Evolutionary conservation across 257 asterid species (phyloP).

Genomic region (Nicotiana paniculata): DNA sequence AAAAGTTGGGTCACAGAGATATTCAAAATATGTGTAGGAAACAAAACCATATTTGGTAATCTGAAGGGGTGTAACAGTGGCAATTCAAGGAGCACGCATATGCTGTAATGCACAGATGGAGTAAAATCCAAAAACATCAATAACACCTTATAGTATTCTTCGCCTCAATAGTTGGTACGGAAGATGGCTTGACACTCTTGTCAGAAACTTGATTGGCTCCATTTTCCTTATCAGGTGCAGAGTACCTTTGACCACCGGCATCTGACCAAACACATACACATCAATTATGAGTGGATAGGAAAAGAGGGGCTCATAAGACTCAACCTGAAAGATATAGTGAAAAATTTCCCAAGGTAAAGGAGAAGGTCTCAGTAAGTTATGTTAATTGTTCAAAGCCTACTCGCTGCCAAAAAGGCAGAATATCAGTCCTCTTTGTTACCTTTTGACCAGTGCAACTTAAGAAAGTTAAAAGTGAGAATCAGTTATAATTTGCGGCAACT

Average conservation of each 20-base stretch:
- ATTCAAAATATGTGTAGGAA: not conserved
- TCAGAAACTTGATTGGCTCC: conserved; percentile 32
- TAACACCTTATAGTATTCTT: conserved; percentile 47
- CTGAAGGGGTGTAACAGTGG: not conserved
- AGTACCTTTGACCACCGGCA: conserved; percentile 51
- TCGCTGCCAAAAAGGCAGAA: not conserved
- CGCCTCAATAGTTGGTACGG: conserved; percentile 34
- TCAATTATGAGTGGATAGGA: conserved; percentile 7
- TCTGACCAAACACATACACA: conserved; percentile 34
- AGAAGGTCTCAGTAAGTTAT: not conserved
- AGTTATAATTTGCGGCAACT: not conserved
- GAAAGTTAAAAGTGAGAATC: not conserved
- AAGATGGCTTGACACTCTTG: conserved; percentile 35
- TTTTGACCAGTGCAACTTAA: not conserved
- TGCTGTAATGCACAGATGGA: not conserved
- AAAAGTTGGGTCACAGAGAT: not conserved
- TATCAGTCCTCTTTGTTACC: not conserved
- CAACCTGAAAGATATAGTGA: conserved; percentile 1
- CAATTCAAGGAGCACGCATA: conserved; percentile 9
- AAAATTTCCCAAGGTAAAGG: not conserved
- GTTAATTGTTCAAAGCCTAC: not conserved
- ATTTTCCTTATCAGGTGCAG: conserved; percentile 44
- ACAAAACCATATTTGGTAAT: not conserved
- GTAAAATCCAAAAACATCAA: not conserved
- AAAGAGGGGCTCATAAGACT: not conserved